These are phyloP conservation scores for Pythium angustatum DNA, from an alignment of 352 stramenopile species.

Conservation along the genomic window DNA sequence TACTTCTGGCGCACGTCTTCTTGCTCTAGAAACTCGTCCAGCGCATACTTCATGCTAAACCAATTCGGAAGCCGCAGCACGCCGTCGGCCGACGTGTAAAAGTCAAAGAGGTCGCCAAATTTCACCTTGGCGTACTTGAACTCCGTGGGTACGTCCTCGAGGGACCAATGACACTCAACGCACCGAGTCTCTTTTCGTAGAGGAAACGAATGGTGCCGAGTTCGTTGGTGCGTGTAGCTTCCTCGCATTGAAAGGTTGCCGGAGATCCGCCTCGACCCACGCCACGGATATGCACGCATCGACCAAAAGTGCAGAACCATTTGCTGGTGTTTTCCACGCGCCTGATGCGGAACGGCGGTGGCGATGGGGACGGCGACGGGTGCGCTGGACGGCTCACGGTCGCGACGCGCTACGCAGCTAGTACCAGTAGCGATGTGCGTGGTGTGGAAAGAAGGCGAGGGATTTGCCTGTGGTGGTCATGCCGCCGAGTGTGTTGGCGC, in stretches of 20 bases:
- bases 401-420: neutral
- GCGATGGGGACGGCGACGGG: too few relatives aligned
- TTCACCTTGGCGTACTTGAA: neutral
- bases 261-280: too few relatives aligned
- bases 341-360: neutral
- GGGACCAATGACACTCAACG: neutral
- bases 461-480: too few relatives aligned
- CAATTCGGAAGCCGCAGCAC: neutral
- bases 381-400: neutral
- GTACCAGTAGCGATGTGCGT: too few relatives aligned
- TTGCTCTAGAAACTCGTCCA: neutral
- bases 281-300: too few relatives aligned
- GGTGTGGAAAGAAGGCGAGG: too few relatives aligned
- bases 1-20: conserved; percentile 3
- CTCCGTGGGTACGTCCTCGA: neutral
- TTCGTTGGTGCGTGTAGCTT: neutral
- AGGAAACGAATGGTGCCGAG: neutral
- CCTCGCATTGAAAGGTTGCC: neutral
- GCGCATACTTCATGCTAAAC: neutral
- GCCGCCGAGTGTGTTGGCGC: too few relatives aligned
- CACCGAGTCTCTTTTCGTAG: neutral
- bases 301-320: neutral
- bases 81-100: neutral
- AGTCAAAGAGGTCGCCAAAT: neutral
- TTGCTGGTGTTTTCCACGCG: neutral